Conservation (phyloP, 257 asterid species). For the Parsonsia alboflavescens region DNA sequence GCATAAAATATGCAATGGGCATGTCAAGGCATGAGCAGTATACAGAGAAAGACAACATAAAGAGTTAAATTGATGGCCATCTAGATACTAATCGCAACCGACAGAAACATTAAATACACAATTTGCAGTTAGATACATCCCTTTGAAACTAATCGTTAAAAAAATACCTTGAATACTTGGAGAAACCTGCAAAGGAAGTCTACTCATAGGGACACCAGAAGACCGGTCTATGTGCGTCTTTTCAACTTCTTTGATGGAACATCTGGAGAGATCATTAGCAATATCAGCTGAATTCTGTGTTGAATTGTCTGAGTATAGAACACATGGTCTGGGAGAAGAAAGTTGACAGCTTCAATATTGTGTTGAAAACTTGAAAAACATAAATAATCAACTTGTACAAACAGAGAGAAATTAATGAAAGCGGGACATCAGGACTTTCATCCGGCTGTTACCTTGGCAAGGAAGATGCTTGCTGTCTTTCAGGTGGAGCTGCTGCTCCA, state of each 20-base stretch:
- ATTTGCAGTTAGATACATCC: neutral
- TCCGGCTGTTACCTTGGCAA: slow-evolving; percentile 59
- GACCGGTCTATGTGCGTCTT: slow-evolving; percentile 45
- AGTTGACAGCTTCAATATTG: neutral
- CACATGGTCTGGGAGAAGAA: slow-evolving; percentile 57
- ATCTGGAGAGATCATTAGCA: slow-evolving; percentile 61
- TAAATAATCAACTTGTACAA: neutral
- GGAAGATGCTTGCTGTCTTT: slow-evolving; percentile 95
- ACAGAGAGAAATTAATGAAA: neutral
- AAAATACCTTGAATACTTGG: slow-evolving; percentile 66
- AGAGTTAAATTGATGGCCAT: neutral
- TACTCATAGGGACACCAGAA: slow-evolving; percentile 49
- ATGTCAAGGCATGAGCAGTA: neutral
- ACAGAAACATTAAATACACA: neutral
- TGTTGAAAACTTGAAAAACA: neutral
- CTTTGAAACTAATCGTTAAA: neutral
- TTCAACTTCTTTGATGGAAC: slow-evolving; percentile 69
- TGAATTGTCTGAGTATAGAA: slow-evolving; percentile 60
- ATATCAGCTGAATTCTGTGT: slow-evolving; percentile 44
- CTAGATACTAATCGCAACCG: neutral
- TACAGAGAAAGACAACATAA: neutral
- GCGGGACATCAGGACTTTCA: neutral
- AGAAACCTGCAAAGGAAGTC: slow-evolving; percentile 83
- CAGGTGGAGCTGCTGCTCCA: slow-evolving; percentile 70
- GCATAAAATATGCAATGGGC: neutral